Percentiles rank a stretch among this genome's conserved stretches.
phyloP scores from a whole-genome alignment of 163 green algal species.

The Chloromonas sp. region DNA sequence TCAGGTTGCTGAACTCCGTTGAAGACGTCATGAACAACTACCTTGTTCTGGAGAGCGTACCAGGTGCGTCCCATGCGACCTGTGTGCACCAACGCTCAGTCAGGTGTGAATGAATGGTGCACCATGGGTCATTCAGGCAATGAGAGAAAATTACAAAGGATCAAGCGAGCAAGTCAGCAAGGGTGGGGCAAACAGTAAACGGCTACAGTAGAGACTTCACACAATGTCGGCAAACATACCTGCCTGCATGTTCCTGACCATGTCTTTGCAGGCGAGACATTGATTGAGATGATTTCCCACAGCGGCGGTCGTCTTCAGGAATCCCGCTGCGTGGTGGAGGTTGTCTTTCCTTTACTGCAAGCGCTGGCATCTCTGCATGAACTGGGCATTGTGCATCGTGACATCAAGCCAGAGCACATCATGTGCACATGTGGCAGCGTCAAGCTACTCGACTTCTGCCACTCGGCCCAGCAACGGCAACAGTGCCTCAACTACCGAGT shows the following conservation, averaged over 20 bases:
- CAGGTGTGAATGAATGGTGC: not conserved
- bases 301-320: conserved; percentile 39
- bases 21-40: conserved; percentile 20
- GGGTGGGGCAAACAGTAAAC: not conserved
- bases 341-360: conserved; percentile 38
- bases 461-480: conserved; percentile 12
- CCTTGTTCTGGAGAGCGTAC: conserved; percentile 17
- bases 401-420: conserved; percentile 74
- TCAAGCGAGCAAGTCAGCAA: not conserved
- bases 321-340: conserved; percentile 22
- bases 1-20: conserved; percentile 16
- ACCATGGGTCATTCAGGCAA: not conserved
- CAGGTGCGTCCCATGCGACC: not conserved
- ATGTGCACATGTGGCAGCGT: conserved; percentile 37
- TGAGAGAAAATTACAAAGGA: not conserved
- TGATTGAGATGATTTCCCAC: conserved; percentile 50
- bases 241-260: not conserved
- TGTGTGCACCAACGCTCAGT: not conserved
- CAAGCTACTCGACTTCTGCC: conserved; percentile 27
- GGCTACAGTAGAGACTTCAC: not conserved
- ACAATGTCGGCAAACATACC: too few relatives aligned
- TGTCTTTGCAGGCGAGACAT: conserved; percentile 29
- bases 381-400: conserved; percentile 61
- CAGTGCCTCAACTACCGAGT: conserved; percentile 28
- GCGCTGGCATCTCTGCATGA: conserved; percentile 39